Conservation (phyloP, 495 filamentous ascomycete genomes). For the Aspergillus homomorphus region DNA sequence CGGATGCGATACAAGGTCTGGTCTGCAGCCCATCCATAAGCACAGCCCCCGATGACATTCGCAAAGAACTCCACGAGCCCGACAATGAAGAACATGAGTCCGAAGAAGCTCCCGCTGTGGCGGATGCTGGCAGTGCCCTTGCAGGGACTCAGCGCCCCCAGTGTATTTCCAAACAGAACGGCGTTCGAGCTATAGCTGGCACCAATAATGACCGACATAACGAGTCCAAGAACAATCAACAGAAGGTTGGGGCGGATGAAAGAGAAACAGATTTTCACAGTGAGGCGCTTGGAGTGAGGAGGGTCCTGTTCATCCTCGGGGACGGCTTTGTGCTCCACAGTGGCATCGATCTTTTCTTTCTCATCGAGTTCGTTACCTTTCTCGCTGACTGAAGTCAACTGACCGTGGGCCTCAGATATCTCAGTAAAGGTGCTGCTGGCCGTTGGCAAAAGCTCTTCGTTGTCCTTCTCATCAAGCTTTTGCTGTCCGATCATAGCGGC, state of each 20-base stretch:
- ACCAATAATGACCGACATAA: conserved; percentile 36
- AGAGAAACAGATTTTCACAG: conserved; percentile 22
- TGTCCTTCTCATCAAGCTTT: conserved; percentile 25
- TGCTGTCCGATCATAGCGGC: conserved; percentile 40
- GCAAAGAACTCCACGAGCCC: conserved; percentile 50
- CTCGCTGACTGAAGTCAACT: too few relatives aligned
- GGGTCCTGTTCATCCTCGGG: conserved; percentile 17
- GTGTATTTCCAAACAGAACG: conserved; percentile 49
- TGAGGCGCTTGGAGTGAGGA: conserved; percentile 27
- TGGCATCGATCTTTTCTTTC: too few relatives aligned
- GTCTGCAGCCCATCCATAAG: conserved; percentile 51
- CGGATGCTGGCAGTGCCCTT: conserved; percentile 30
- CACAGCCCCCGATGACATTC: conserved; percentile 44
- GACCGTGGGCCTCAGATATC: too few relatives aligned
- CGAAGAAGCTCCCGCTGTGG: conserved; percentile 44
- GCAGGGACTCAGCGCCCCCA: conserved; percentile 43
- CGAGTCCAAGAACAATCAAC: conserved; percentile 32
- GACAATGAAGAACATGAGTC: conserved; percentile 55
- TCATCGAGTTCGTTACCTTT: too few relatives aligned
- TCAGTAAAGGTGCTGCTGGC: conserved; percentile 8
- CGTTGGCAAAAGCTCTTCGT: background rate
- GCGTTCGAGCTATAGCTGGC: conserved; percentile 46
- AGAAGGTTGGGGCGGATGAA: conserved; percentile 32
- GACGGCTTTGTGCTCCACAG: too few relatives aligned
- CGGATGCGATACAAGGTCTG: conserved; percentile 48